Evolutionary conservation across 306 rosid genomes (phyloP), one percentile per base, ranked within the genome.

Genomic region (Cyclanthera cordifolia): DNA sequence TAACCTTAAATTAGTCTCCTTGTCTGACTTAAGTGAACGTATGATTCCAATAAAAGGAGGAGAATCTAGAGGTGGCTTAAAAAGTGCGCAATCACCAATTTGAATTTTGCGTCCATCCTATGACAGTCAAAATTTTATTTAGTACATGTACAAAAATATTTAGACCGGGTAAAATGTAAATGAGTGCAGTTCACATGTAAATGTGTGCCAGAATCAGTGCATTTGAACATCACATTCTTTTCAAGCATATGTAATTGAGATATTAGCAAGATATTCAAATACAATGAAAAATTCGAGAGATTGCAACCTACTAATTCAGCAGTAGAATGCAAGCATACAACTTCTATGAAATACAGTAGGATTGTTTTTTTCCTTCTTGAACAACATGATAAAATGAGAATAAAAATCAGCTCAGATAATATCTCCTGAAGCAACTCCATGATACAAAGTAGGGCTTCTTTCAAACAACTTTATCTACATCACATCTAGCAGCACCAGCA

Each of bases 21-120:
- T 85, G 72, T 60, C 74, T 24, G 67, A 59, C 2, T 74, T 79
- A 51, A 91, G 16, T 73, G 81, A 74, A 78, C 95, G 95, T 77
- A 91, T 91, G 79, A 88, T 91, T 79, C 97, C 97, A 78, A 91
- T 82, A 77, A 91, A 91, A 79, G 97, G 95, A 54, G 95, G 96
- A 63, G 87, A 82, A 77, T 86, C 95, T 75, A 68, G 79, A 53
- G 97, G 97, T 5, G 96, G 95, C 76, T 88, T 91, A 81, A 91
- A 91, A 77, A 91, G 96, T 49, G 97, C 97, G 86, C 95, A 88
- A 69, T 91, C 97, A 63, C 97, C 97, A 73, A 87, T 85, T 39
- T 81, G 80, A 67, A 91, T 86, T 83, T 88, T 81, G 82, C 97
- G 97, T 73, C 97, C 97, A 74, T 91, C 97, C 97, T 90, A 39